Base-by-base conservation (phyloP, 2,329 filamentous ascomycete genomes). In the Plectosphaerella plurivora region DNA sequence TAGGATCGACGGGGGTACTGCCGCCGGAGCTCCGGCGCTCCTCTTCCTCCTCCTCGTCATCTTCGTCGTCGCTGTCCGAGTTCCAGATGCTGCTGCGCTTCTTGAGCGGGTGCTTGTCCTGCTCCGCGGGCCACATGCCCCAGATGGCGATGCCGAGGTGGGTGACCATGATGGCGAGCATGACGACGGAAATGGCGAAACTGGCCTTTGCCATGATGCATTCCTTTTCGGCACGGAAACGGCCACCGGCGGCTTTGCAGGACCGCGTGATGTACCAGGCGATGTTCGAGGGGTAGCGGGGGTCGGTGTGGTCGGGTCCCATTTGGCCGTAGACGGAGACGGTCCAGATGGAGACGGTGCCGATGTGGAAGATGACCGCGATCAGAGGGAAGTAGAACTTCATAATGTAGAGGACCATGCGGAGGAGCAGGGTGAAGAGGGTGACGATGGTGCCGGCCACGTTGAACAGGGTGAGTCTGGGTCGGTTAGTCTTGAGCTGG, bases 231-330 rank as follows among this genome's bases (percentile, higher is more conserved):
- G 79, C 77, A 48, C 68, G 70, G 55, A 76, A 76, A 5, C 77
- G 73, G 50, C 72, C 73, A 50, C 72, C 73, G 2, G 85, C 84
- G 37, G 86, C 75, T 50, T 69, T 73, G 70, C 89, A 93, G 55
- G 81, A 82, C 66, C 87, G 83, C 51, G 80, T 79, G 60, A 92
- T 82, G 66, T 91, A 92, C 89, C 89, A 93, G 7, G 87, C 79
- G 24, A 82, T 76, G 24, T 76, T 74, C 61, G 84, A 84, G 5
- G 79, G 79, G 61, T 84, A 79, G 44, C 74, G 67, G 6, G 81
- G 70, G 67, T 93, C 88, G 58, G 81, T 81, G 63, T 86, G 82
- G 69, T 93, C 89, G 28, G 87, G 85, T 11, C 86, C 84, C 51
- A 87, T 83, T 67, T 92, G 88, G 47, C 86, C 84, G 66, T 85